Base-by-base conservation (phyloP, 2,329 filamentous ascomycete genomes). In the Colletotrichum eremochloae region DNA sequence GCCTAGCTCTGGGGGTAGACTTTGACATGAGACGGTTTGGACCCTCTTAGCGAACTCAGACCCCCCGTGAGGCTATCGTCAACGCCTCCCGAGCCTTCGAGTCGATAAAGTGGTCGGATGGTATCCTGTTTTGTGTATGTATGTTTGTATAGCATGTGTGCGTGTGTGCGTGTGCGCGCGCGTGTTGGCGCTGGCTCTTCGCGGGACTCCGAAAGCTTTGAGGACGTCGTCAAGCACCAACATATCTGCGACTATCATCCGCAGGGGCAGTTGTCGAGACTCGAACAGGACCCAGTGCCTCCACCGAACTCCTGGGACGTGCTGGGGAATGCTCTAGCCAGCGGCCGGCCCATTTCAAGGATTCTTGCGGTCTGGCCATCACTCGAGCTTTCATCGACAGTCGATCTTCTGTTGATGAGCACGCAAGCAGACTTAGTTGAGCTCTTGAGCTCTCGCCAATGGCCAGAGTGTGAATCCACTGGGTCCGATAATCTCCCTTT, bases 301-400 rank as follows among this genome's bases (percentile, higher is more conserved):
- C 70, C 66, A 72, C 61, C 70, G 67, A 72, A 70, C 70, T 40
- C 61, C 38, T 65, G 70, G 70, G 61, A 72, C 70, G 70, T 72
- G 70, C 70, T 72, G 48, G 33, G 14, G n/a, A 18, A 36, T 36
- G 50, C 38, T 29, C 36, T 44, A 66, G 24, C 31, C 60, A 46
- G 53, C 40, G 48, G 18, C 57, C 48, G n/a, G 58, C 29, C 52
- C 64, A 33, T 31, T 24, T 18, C 29, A 50, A 56, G 64, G 29
- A 20, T 40, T 44, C 15, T 24, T 46, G 18, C 12, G 18, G 57
- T 57, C 44, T 65, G 57, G 24, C 64, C 65, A 38, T 65, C 48
- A 42, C 48, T 72, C 61, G 64, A 70, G 40, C 66, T 58, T 31
- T 42, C 66, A 52, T 70, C 55, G 60, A 56, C 67, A 52, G 65